These are phyloP conservation scores for Elsinoe arachidis DNA, from an alignment of 2,329 filamentous ascomycete species.

Conservation along the genomic window DNA sequence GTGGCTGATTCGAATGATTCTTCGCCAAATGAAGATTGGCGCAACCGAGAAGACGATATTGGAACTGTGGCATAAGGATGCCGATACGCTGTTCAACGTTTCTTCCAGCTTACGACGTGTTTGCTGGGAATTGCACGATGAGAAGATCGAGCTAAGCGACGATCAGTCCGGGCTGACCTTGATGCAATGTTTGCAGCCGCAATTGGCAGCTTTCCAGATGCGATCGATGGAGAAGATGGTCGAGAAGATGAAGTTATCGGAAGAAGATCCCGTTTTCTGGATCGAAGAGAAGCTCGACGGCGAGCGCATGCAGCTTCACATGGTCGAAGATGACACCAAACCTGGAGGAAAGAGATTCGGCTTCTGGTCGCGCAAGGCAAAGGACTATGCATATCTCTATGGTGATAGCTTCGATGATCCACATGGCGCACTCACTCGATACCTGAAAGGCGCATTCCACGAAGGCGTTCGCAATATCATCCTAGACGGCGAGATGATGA, in stretches of 20 bases:
- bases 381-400: constrained; percentile 93
- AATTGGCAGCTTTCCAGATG: constrained; percentile 87
- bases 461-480: constrained; percentile 76
- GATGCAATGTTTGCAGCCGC: constrained; percentile 95
- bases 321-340: constrained; percentile 60
- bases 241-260: constrained; percentile 53
- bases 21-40: constrained; percentile 66
- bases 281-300: constrained; percentile 97
- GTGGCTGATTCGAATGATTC: constrained; percentile 89
- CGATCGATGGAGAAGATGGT: constrained; percentile 74
- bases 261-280: constrained; percentile 75
- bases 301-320: constrained; percentile 94
- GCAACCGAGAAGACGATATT: constrained; percentile 86
- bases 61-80: constrained; percentile 51
- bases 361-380: constrained; percentile 94
- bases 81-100: constrained; percentile 62
- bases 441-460: constrained; percentile 69
- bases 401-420: constrained; percentile 67
- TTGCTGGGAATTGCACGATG: constrained; percentile 86
- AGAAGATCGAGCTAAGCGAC: constrained; percentile 60
- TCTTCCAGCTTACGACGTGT: constrained; percentile 84
- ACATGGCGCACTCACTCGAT: constrained; percentile 67
- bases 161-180: constrained; percentile 67
- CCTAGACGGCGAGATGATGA: constrained; percentile 96
- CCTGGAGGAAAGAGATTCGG: constrained; percentile 65